phyloP scores from a whole-genome alignment of 2,329 filamentous ascomycete species.

The Hypoxylon sp. region DNA sequence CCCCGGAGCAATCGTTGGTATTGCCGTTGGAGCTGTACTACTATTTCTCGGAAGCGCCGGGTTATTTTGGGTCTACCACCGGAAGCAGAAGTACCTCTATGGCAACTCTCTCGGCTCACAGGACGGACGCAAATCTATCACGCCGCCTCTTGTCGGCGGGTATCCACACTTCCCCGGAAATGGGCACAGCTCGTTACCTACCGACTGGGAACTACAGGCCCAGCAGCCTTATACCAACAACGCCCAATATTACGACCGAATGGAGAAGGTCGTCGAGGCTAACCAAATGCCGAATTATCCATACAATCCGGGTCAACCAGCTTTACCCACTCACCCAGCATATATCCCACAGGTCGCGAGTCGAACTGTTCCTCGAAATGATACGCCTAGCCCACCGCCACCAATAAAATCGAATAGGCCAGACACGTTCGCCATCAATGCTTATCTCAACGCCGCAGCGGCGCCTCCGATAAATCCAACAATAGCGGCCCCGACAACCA shows the following conservation, averaged over 20 bases:
- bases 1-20: slow-evolving; percentile 66
- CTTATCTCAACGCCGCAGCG: slow-evolving; percentile 55
- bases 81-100: slow-evolving; percentile 56
- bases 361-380: slow-evolving; percentile 43
- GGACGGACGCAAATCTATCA: slow-evolving; percentile 46
- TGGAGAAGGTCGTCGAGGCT: slow-evolving; percentile 52
- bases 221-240: slow-evolving; percentile 51
- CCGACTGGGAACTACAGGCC: slow-evolving; percentile 49
- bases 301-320: slow-evolving; percentile 48
- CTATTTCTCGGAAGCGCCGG: slow-evolving; percentile 58
- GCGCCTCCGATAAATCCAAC: slow-evolving; percentile 41
- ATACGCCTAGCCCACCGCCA: slow-evolving; percentile 38
- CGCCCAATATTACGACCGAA: slow-evolving; percentile 58
- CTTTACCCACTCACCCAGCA: slow-evolving; percentile 63
- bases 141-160: slow-evolving; percentile 42
- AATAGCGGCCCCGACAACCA: slow-evolving; percentile 38
- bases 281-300: slow-evolving; percentile 45
- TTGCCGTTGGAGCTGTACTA: slow-evolving; percentile 62
- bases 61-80: slow-evolving; percentile 64
- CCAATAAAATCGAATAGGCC: slow-evolving; percentile 43
- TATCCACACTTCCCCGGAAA: slow-evolving; percentile 23
- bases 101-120: slow-evolving; percentile 48
- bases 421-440: slow-evolving; percentile 54
- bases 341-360: slow-evolving; percentile 60
- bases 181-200: slow-evolving; percentile 28